Evolutionary conservation across 1,139 yeast genomes (phyloP), one percentile per base, ranked within the genome.

Genomic region (Saccharomyces uvarum): DNA sequence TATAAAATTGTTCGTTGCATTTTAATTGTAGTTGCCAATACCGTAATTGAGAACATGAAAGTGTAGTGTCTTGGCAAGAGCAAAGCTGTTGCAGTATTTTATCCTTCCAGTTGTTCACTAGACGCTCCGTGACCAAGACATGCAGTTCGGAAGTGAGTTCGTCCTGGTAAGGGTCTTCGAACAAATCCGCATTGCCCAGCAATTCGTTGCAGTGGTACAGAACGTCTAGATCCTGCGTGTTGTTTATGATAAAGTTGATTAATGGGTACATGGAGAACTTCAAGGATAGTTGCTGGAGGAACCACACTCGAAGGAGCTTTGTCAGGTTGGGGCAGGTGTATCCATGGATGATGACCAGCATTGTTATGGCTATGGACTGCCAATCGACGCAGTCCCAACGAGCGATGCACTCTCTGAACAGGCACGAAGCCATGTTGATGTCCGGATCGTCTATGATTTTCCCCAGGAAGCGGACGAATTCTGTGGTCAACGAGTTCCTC

Each of bases 1-100:
- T 56, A 54, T 62, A 61, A 51, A 62, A 57, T 48, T 58, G 60
- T 49, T 61, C 59, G 49, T 60, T 61, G 48, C 59, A 58, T 33
- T 60, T 56, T 48, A 61, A 50, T 48, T 63, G 66, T 41, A 56
- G 47, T 51, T 64, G 62, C 67, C 67, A 64, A 50, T 60, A 63
- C 44, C 59, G 57, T 47, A 64, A 50, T 49, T 64, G 66, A 32
- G 61, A 55, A 29, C 62, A 61, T 7, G 66, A 58, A 21, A 56
- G 53, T 3, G 62, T 53, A 2, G 62, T 60, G 50, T 64, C 68
- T 49, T 60, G 56, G 31, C 59, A 57, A 9, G 55, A 51, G 49
- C 60, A 59, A 16, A 63, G 47, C 49, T 64, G 63, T 48, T 59
- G 57, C 28, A 63, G 48, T 32, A 62, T 60, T 44, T 53, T 58